A percentile compares a stretch with the other conserved stretches of the same genome.
phyloP scores from a whole-genome alignment of 1,284 basidiomycete species.

The Sphagnurus paluster region DNA sequence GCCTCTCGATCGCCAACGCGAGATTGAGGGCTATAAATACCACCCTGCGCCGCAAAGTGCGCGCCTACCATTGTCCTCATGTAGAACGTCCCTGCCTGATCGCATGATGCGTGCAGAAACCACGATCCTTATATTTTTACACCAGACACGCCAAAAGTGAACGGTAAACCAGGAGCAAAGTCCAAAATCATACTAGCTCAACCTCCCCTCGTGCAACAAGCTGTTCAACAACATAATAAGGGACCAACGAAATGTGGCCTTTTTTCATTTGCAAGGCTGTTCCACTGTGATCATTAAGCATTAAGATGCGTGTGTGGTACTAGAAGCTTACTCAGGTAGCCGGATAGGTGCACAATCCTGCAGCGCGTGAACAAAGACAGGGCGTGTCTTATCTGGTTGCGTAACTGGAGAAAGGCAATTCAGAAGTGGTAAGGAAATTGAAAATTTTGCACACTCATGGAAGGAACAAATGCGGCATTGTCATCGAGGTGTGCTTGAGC shows the following conservation, averaged over 20 bases:
- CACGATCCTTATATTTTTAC: too few relatives aligned
- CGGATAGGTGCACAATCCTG: conserved; percentile 67
- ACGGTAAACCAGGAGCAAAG: conserved; percentile 4
- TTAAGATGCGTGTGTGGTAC: background rate
- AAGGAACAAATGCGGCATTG: conserved; percentile 63
- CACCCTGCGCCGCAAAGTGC: too few relatives aligned
- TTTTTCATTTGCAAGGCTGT: conserved; percentile 62
- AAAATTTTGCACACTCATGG: conserved; percentile 65
- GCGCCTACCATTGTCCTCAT: too few relatives aligned
- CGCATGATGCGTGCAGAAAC: too few relatives aligned
- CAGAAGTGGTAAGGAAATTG: background rate
- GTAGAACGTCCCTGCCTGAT: too few relatives aligned
- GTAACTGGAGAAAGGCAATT: conserved; percentile 50
- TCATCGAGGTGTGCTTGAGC: conserved; percentile 77
- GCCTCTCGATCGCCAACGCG: too few relatives aligned
- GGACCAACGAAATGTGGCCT: conserved; percentile 69
- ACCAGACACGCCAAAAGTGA: conserved; percentile 12
- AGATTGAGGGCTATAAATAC: too few relatives aligned
- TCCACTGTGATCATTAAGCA: conserved; percentile 49
- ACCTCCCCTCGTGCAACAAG: conserved; percentile 67
- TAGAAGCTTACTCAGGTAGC: conserved; percentile 66
- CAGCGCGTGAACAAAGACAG: conserved; percentile 81
- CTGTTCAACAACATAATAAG: conserved; percentile 71
- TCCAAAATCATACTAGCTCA: conserved; percentile 57
- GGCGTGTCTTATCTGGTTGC: conserved; percentile 68